phyloP scores from a whole-genome alignment of 805 yeast species.

The Candida michaelii region DNA sequence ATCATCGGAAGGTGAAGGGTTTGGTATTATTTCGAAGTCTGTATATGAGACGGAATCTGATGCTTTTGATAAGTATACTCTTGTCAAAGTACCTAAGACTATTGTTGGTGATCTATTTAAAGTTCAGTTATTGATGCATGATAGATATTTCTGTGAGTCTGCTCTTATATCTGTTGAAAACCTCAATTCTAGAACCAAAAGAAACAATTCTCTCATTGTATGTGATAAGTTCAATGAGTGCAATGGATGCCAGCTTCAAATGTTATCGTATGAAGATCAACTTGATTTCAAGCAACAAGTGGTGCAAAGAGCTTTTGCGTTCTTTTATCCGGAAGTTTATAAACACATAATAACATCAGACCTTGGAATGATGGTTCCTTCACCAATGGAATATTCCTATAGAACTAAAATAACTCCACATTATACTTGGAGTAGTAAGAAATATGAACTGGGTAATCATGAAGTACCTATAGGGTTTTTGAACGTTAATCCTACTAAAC shows the following conservation, averaged over 20 bases:
- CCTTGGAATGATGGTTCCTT: conserved; percentile 30
- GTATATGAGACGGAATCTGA: conserved; percentile 4
- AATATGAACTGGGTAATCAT: not conserved
- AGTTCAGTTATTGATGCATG: conserved; percentile 30
- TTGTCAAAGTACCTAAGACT: conserved; percentile 38
- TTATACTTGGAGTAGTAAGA: conserved; percentile 20
- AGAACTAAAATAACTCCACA: conserved; percentile 46
- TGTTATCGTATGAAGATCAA: conserved; percentile 40
- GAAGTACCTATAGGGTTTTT: conserved; percentile 29
- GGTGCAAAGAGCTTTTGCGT: conserved; percentile 34
- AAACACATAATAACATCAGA: conserved; percentile 6
- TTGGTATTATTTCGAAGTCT: conserved; percentile 29
- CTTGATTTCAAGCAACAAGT: conserved; percentile 28
- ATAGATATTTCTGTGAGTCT: conserved; percentile 31
- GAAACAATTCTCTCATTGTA: conserved; percentile 27
- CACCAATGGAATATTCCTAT: conserved; percentile 40
- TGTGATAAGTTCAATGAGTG: conserved; percentile 39
- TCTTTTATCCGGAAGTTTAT: conserved; percentile 29
- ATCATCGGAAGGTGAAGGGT: conserved; percentile 37
- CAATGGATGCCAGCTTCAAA: conserved; percentile 45
- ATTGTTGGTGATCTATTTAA: conserved; percentile 37
- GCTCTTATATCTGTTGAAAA: conserved; percentile 20
- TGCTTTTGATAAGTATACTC: conserved; percentile 15
- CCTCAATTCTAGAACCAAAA: conserved; percentile 7
- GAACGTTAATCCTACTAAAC: conserved; percentile 21